Evolutionary conservation across 2,329 filamentous ascomycete species (phyloP).

Genomic region (Alternaria ventricosa): DNA sequence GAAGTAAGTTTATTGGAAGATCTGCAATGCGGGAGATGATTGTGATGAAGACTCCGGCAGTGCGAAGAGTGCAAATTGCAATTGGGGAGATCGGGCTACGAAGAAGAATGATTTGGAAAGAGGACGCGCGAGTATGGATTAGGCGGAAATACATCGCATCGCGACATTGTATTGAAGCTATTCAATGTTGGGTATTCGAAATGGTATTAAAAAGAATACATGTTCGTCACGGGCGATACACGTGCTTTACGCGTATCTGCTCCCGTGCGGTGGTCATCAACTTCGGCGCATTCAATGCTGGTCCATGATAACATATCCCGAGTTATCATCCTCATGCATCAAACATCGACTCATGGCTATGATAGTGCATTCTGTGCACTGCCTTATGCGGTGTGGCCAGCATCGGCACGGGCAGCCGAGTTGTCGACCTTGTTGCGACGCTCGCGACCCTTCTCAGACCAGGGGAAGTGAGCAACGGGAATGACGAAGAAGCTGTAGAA

Average conservation of each 20-base stretch:
- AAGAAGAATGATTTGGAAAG: neutral
- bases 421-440: conserved; percentile 51
- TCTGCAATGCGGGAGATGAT: neutral
- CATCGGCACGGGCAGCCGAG: conserved; percentile 30
- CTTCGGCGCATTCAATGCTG: neutral
- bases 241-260: neutral
- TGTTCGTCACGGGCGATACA: neutral
- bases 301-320: neutral
- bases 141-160: neutral
- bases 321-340: neutral
- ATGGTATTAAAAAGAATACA: conserved; percentile 8
- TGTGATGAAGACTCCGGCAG: neutral
- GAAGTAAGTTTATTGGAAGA: neutral
- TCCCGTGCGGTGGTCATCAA: neutral
- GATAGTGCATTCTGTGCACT: neutral
- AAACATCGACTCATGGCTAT: neutral
- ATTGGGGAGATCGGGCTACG: neutral
- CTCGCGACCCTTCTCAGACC: conserved; percentile 66
- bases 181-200: conserved; percentile 10
- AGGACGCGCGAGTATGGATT: neutral
- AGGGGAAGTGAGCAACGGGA: conserved; percentile 92
- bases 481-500: conserved; percentile 82
- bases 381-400: conserved; percentile 6
- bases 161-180: neutral
- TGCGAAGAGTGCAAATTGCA: neutral